phyloP scores from a whole-genome alignment of 2,329 filamentous ascomycete genomes.

The Epichloe glyceriae region DNA sequence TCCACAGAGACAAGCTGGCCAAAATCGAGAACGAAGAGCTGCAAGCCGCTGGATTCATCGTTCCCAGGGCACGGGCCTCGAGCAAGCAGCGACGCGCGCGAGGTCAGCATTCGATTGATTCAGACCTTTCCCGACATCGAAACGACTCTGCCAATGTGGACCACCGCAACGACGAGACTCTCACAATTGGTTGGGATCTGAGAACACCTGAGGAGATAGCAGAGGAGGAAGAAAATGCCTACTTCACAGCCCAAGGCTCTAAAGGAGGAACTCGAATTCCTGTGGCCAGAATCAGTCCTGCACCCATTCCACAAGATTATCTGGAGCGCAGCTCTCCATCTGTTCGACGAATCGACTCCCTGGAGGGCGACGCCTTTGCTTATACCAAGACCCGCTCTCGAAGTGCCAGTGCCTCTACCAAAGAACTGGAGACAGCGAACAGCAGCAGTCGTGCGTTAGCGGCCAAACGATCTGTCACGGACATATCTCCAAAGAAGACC shows the following conservation, averaged over 20 bases:
- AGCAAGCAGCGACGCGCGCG: slow-evolving; percentile 30
- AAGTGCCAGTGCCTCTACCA: slow-evolving; percentile 51
- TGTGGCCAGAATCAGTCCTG: slow-evolving; percentile 65
- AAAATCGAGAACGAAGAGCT: slow-evolving; percentile 71
- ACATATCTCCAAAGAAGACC: slow-evolving; percentile 42
- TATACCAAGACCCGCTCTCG: slow-evolving; percentile 53
- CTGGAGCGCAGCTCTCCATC: slow-evolving; percentile 62
- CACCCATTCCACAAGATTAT: slow-evolving; percentile 58
- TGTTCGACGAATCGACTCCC: slow-evolving; percentile 42
- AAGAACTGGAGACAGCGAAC: slow-evolving; percentile 11
- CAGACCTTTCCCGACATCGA: slow-evolving; percentile 17
- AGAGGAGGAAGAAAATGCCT: slow-evolving; percentile 38
- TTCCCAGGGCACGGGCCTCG: slow-evolving; percentile 40
- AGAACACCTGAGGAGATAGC: slow-evolving; percentile 68
- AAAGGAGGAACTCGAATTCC: slow-evolving; percentile 74
- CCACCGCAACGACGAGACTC: slow-evolving; percentile 14
- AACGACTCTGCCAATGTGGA: slow-evolving; percentile 34
- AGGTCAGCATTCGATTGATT: slow-evolving; percentile 7
- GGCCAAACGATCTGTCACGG: slow-evolving; percentile 31
- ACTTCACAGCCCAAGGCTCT: slow-evolving; percentile 37
- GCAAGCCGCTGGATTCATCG: slow-evolving; percentile 60
- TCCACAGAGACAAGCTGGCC: slow-evolving; percentile 72
- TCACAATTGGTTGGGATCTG: slow-evolving; percentile 53
- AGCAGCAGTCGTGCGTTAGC: slow-evolving; percentile 10
- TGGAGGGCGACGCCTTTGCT: slow-evolving; percentile 45